These are phyloP conservation scores for Polytolypa hystricis DNA, from an alignment of 2,329 filamentous ascomycete species.

Conservation along the genomic window DNA sequence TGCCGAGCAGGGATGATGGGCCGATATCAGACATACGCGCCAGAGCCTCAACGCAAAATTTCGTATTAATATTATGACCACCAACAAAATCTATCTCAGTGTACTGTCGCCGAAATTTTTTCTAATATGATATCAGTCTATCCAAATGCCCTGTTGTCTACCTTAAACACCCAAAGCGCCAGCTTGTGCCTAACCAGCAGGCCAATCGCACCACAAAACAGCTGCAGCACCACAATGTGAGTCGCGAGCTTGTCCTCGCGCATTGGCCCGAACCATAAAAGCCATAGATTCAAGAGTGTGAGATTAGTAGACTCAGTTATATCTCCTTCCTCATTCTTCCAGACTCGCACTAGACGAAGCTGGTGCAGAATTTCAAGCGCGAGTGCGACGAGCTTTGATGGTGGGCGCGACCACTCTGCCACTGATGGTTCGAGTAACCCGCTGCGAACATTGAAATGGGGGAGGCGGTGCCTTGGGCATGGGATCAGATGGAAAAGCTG, in stretches of 20 bases:
- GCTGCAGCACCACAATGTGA: constrained; percentile 72
- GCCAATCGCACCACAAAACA: constrained; percentile 63
- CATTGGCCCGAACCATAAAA: constrained; percentile 88
- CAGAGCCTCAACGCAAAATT: too few species aligned
- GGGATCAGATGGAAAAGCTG: constrained; percentile 85
- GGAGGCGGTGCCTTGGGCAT: constrained; percentile 85
- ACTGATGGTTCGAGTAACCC: constrained; percentile 79
- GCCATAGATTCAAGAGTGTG: constrained; percentile 89
- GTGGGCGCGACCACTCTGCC: constrained; percentile 65
- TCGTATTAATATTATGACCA: too few species aligned
- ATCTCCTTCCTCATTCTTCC: constrained; percentile 53
- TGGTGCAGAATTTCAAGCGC: constrained; percentile 57
- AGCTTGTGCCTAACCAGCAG: constrained; percentile 77
- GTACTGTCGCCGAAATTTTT: too few species aligned
- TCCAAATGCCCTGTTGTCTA: constrained; percentile 55
- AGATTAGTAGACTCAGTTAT: constrained; percentile 79
- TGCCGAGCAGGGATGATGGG: too few species aligned
- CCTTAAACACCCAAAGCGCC: constrained; percentile 77
- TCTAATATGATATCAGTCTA: too few species aligned
- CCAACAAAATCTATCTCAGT: too few species aligned
- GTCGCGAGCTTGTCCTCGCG: constrained; percentile 72
- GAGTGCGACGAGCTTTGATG: constrained; percentile 50
- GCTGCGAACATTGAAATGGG: constrained; percentile 73
- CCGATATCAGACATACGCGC: too few species aligned
- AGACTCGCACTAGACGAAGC: constrained; percentile 58